These are phyloP conservation scores for Hypoxylon sp. DNA, from an alignment of 2,329 filamentous ascomycete species.

Conservation along the genomic window DNA sequence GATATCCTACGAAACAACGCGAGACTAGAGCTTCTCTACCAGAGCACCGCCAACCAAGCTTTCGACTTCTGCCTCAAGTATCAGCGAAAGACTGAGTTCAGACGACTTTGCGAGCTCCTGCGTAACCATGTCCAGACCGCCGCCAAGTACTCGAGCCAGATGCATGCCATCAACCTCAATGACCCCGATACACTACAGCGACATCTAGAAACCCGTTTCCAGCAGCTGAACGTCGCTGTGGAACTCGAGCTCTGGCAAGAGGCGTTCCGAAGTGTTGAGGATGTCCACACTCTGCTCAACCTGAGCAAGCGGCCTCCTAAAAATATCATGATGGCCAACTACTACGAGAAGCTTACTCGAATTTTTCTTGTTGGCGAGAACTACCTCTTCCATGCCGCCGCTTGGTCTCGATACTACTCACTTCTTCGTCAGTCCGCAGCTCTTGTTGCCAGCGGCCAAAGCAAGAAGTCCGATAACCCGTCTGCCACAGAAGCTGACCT, in stretches of 20 bases:
- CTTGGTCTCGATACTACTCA: conserved; percentile 97
- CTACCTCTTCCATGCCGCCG: conserved; percentile 98
- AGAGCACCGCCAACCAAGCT: conserved; percentile 96
- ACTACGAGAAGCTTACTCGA: conserved; percentile 98
- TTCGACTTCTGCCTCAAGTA: conserved; percentile 99
- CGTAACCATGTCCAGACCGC: conserved; percentile 99
- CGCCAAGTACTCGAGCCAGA: conserved; percentile 98
- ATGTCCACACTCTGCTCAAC: conserved; percentile 96
- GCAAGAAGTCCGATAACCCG: conserved; percentile 94
- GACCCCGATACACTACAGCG: conserved; percentile 97
- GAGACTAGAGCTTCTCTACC: conserved; percentile 95
- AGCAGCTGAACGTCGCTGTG: conserved; percentile 97
- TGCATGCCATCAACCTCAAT: conserved; percentile 99
- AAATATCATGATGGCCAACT: conserved; percentile 99
- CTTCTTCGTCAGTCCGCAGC: conserved; percentile 90
- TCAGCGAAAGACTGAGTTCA: conserved; percentile 98
- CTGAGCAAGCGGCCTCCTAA: conserved; percentile 98
- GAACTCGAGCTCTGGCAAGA: conserved; percentile 99
- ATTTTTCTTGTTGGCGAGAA: conserved; percentile 99
- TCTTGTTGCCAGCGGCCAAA: conserved; percentile 82
- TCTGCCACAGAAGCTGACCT: conserved; percentile 88
- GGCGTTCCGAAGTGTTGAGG: conserved; percentile 98
- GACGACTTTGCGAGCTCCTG: conserved; percentile 95
- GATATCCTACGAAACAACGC: conserved; percentile 99
- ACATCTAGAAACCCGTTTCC: conserved; percentile 96